Base-by-base conservation (phyloP, 805 yeast genomes). In the Myxozyma neglecta region DNA sequence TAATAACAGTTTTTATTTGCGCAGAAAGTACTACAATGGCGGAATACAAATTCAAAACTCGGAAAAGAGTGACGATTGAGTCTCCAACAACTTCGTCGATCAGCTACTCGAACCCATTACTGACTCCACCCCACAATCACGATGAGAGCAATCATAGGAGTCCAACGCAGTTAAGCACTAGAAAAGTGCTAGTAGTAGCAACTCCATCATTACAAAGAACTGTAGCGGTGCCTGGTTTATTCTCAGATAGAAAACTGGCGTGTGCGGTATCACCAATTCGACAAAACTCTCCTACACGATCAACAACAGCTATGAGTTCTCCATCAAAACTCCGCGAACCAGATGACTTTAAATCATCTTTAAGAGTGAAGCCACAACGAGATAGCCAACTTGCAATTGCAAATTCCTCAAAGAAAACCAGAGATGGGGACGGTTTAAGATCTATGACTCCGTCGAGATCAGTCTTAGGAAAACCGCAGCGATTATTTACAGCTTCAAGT, bases 341-440 rank as follows among this genome's bases (percentile, higher is more conserved):
- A 7, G 16, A 50, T 11, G 57, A 49, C 18, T 20, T 60, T 1
- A 42, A 57, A 36, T 55, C 61, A 13, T 39, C 52, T 20, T 39
- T 63, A 35, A 24, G 48, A 34, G 60, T 63, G 3, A 60, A 61
- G 36, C 64, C 67, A 7, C 66, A 45, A 36, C 44, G 67, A 18
- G 57, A 60, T 46, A 59, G 54, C 16, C 44, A 43, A 7, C 35
- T 63, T 9, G 65, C 64, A 7, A 43, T 57, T 3, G 50, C 50
- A 32, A 61, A 57, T n/a, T 61, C 60, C 4, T 57, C 48, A 20
- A 35, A 47, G 36, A 63, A 57, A 36, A 11, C 20, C 10, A 35
- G 20, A 13, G 53, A 56, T 14, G 58, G 45, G 10, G 51, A 46
- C 6, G 11, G 24, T 45, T 59, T 16, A 20, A 14, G 16, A 36